Base-by-base conservation (phyloP, 768 basidiomycete species). In the Porphyrellus cyaneotinctus region DNA sequence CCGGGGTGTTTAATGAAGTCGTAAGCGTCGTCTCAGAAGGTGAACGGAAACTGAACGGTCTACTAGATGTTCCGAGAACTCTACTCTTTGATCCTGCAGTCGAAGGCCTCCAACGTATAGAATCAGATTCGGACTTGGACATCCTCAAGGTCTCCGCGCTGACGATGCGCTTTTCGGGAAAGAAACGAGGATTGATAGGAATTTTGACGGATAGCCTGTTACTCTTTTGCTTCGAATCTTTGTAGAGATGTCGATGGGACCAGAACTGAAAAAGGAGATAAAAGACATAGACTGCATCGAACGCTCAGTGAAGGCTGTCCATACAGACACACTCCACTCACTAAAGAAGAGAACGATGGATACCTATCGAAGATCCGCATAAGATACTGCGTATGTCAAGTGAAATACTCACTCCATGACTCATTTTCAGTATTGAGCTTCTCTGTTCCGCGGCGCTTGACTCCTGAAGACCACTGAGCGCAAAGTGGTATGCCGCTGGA, bases 401-500 rank as follows among this genome's bases (percentile, higher is more conserved):
- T 32, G 12, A 49, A 33, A 43, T 24, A 67, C 78, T 56, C 56
- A 78, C 79, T 14, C 80, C 79, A 43, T 73, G 76, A 49, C 81
- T 82, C 71, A 81, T 76, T 42, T 67, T 68, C 43, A 81, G 60
- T 44, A 82, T 77, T 53, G 74, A 68, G 18, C 56, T 28, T 15
- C 61, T 72, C 57, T 82, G 78, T 45, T 73, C 48, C 4, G 22
- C 37, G 51, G 59, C 23, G 64, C 54, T 43, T 53, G 60, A 49
- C 14, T 56, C 49, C 24, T 54, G 52, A 23, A 52, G 57, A 42
- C 61, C 64, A 33, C 60, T 64, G 35, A 74, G 70, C 22, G 80
- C 72, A 56, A 86, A 78, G 57, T 91, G 85, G 69, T 88, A 94
- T 1, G 87, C 90, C 23, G 87, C 88, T 7, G 89, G 89, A 17